Evolutionary conservation across 2,329 filamentous ascomycete genomes (phyloP).

Genomic region (Coniochaeta sp.): DNA sequence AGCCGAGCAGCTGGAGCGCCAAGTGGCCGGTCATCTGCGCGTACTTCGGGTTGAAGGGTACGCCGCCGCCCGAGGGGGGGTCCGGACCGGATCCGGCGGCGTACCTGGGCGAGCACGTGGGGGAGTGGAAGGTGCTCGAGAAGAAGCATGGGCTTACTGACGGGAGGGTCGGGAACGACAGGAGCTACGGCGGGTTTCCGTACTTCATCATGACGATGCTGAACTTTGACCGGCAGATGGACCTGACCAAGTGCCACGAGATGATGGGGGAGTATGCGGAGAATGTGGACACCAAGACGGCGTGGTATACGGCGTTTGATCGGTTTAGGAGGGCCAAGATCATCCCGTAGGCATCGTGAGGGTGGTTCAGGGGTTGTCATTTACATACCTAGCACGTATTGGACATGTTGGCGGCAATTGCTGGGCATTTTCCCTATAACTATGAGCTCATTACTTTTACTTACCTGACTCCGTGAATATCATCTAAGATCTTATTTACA

Average conservation of each 20-base stretch:
- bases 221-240: constrained; percentile 25
- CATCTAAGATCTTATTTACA: too few species aligned
- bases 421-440: too few species aligned
- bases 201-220: constrained; percentile 25
- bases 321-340: constrained; percentile 23
- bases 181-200: constrained; percentile 20
- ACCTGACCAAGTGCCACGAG: constrained; percentile 21
- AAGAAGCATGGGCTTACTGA: constrained; percentile 22
- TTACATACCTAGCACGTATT: background rate
- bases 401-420: too few species aligned
- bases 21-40: constrained; percentile 38
- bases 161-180: constrained; percentile 22
- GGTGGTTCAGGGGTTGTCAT: background rate
- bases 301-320: constrained; percentile 25
- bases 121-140: constrained; percentile 23
- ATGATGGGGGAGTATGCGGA: constrained; percentile 22
- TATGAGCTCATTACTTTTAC: too few species aligned
- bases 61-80: constrained; percentile 18
- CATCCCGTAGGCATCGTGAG: constrained; percentile 16
- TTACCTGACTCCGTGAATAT: too few species aligned
- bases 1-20: constrained; percentile 27
- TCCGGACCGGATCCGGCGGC: constrained; percentile 22
- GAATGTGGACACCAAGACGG: constrained; percentile 19
- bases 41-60: constrained; percentile 36
- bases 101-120: constrained; percentile 22